These are phyloP conservation scores for Austroboletus niveus DNA, from an alignment of 1,284 basidiomycete species.

Conservation along the genomic window DNA sequence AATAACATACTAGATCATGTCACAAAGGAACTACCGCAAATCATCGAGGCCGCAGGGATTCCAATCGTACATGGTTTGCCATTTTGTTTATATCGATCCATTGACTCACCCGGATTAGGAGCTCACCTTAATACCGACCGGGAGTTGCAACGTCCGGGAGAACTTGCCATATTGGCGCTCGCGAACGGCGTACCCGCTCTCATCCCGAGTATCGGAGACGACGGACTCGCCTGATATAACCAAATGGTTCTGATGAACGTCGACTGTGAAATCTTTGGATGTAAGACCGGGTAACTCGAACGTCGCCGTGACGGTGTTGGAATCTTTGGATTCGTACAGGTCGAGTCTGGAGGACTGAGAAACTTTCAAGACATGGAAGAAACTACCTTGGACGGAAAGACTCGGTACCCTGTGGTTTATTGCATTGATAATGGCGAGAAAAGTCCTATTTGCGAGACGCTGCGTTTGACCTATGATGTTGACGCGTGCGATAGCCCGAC, in stretches of 20 bases:
- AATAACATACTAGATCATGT: conserved; percentile 92
- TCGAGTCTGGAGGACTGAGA: not conserved
- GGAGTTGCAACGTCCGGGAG: not conserved
- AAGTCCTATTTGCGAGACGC: too few relatives aligned
- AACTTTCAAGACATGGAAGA: too few relatives aligned
- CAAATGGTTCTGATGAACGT: conserved; percentile 36
- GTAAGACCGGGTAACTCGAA: conserved; percentile 44
- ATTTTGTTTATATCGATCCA: not conserved
- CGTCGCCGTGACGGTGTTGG: conserved; percentile 36
- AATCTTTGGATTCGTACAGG: conserved; percentile 7
- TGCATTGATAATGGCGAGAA: too few relatives aligned
- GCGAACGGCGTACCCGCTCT: conserved; percentile 35
- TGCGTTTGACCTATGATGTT: not conserved
- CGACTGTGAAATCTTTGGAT: conserved; percentile 40
- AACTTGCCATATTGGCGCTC: conserved; percentile 26
- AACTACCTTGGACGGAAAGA: not conserved
- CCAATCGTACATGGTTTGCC: conserved; percentile 51
- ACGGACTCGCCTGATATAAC: conserved; percentile 37
- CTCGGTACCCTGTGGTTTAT: too few relatives aligned
- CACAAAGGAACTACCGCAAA: conserved; percentile 77
- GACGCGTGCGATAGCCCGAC: not conserved
- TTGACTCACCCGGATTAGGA: conserved; percentile 1
- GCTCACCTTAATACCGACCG: not conserved
- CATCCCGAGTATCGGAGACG: conserved; percentile 25
- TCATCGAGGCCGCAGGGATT: conserved; percentile 67